Conservation (phyloP, 1,139 yeast genomes). For the Casaregolazyma suthepensis region DNA sequence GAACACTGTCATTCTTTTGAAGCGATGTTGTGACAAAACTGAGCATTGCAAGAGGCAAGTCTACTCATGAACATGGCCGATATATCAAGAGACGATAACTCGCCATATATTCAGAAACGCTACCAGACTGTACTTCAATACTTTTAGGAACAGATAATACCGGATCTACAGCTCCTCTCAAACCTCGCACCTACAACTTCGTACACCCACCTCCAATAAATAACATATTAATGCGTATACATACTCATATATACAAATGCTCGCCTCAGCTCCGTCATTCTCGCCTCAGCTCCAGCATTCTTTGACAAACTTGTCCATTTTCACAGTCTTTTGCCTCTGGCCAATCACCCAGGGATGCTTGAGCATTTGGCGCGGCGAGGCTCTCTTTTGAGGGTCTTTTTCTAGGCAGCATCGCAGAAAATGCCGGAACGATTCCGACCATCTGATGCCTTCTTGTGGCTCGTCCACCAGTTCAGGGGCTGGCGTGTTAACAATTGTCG, state of each 20-base stretch:
- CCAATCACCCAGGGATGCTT: constrained; percentile 87
- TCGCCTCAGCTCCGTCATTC: too few species aligned
- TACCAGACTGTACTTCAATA: too few species aligned
- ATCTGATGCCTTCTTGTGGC: constrained; percentile 64
- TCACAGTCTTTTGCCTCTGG: constrained; percentile 61
- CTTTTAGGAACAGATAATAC: too few species aligned
- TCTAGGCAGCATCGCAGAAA: constrained; percentile 76
- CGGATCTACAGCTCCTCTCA: too few species aligned
- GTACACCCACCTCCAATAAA: constrained; percentile 2
- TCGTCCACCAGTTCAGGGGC: constrained; percentile 76
- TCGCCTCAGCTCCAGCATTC: constrained; percentile 66
- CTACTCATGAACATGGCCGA: too few species aligned
- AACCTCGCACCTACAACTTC: too few species aligned
- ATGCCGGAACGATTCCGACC: constrained; percentile 80
- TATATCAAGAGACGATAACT: too few species aligned
- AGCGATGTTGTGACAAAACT: too few species aligned
- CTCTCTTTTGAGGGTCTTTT: constrained; percentile 73
- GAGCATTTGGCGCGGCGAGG: constrained; percentile 89
- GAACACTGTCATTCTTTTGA: too few species aligned
- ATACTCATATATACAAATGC: constrained; percentile 4
- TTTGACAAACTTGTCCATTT: constrained; percentile 80
- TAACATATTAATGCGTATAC: constrained; percentile 1
- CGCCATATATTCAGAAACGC: too few species aligned
- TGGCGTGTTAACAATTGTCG: constrained; percentile 68
- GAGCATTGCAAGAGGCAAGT: too few species aligned